These are phyloP conservation scores for Mycena filopes DNA, from an alignment of 768 basidiomycete genomes.

Conservation along the genomic window DNA sequence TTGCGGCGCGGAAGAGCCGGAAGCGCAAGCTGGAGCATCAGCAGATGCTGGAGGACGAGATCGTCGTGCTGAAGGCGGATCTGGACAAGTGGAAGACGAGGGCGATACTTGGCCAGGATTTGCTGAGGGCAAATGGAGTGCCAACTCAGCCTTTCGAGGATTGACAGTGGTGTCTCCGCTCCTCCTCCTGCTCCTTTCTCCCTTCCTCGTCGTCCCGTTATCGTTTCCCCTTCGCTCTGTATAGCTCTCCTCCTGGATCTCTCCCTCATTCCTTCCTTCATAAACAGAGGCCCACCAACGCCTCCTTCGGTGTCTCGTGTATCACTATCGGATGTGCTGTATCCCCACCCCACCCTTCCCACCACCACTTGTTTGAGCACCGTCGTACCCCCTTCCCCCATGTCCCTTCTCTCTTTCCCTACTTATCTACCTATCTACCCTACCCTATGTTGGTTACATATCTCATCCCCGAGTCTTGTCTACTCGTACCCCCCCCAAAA, in stretches of 20 bases:
- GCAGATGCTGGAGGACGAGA: constrained; percentile 58
- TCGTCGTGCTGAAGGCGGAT: constrained; percentile 39
- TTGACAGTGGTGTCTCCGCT: constrained; percentile 5
- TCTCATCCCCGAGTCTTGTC: neutral
- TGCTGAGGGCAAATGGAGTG: constrained; percentile 17
- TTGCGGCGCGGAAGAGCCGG: constrained; percentile 73
- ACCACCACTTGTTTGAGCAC: constrained; percentile 35
- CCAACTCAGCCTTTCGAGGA: constrained; percentile 20
- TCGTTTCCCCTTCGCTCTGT: neutral
- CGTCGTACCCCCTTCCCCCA: constrained; percentile 35
- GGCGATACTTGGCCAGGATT: constrained; percentile 22
- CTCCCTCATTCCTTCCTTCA: neutral
- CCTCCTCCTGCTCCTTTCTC: neutral
- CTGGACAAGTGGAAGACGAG: constrained; percentile 22
- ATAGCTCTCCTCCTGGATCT: neutral
- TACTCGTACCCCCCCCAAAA: too few species aligned
- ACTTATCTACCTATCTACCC: too few species aligned
- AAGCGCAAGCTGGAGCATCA: constrained; percentile 75
- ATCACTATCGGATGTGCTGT: constrained; percentile 7
- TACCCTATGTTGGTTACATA: neutral
- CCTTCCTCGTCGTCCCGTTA: neutral
- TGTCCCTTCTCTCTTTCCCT: neutral
- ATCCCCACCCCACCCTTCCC: constrained; percentile 18
- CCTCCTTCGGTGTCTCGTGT: constrained; percentile 30
- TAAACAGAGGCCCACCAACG: neutral